Evolutionary conservation across 495 filamentous ascomycete species (phyloP), one percentile per base, ranked within the genome.

Genomic region (Elasticomyces elasticus): DNA sequence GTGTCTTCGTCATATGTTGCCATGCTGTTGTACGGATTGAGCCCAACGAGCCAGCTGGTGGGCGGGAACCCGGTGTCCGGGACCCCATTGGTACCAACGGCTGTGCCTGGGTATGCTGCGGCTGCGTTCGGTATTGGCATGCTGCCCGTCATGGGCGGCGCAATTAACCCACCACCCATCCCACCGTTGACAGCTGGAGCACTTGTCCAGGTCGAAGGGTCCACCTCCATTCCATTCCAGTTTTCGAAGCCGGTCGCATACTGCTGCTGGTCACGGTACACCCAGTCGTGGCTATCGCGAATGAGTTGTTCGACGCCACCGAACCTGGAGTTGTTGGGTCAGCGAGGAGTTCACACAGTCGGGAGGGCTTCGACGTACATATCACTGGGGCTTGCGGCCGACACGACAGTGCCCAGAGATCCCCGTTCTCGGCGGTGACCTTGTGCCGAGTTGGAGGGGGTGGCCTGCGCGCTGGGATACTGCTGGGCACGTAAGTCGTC

Each of bases 221-320:
- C 49, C 1, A 52, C 11, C 13, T 51, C 52, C 0, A 51, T 7
- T 6, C 26, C 24, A 41, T 60, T 60, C 69, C 69, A 72, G 42
- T 72, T 71, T 0, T 61, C 69, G 38, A 71, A 71, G 20, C 69
- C 68, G 7, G 49, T 25, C 10, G 66, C 68, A 1, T 66, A 60
- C 51, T 67, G 63, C 19, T 49, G 52, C 49, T 71, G 69, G 41
- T 72, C 69, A 1, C 61, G 49, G 17, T 66, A 53, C 46, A 58
- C 64, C 69, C 69, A 72, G 17, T 69, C 67, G 43, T 66, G 63
- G 25, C 63, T 58, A n/a, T 71, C 69, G 26, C 68, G 61, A 15
- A 72, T 54, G 13, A 72, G 61, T 27, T 59, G 51, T 7, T 72
- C 66, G 30, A 71, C 64, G 47, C 67, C 66, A 31, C 70, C 69